Base-by-base conservation (phyloP, 192 early-diverging fungal species). In the Coemansia umbellata region DNA sequence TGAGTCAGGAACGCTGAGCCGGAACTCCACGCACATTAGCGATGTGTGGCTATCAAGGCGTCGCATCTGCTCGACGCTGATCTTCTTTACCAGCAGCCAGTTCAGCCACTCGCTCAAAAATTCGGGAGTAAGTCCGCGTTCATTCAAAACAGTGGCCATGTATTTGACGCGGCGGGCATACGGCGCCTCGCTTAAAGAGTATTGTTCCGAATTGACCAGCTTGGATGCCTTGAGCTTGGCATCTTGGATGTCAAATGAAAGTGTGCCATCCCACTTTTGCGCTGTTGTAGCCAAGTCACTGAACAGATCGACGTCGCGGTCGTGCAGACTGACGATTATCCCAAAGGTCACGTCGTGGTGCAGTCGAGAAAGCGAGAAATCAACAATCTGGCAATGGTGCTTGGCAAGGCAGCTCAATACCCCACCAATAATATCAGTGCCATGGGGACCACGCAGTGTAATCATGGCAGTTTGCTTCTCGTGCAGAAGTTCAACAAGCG, bases 261-360 rank as follows among this genome's bases (percentile, higher is more conserved):
- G 60, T 5, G 82, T 84, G 19, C 88, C 92, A 56, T 94, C 90
- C 92, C 92, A 94, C 26, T 87, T 80, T 44, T 86, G 82, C 3
- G 92, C 88, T 5, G 84, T 81, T 15, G 79, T 74, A 5, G 84
- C 85, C 35, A 94, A 69, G 47, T 91, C 87, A 40, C 82, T 77
- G 64, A 92, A 92, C 30, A 94, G 63, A 17, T 84, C 83, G 32
- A 92, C 82, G 55, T 87, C 83, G 50, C 87, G 82, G 27, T 85
- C 79, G 32, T 78, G 81, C 50, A 94, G 59, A 10, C 82, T 80
- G 23, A 92, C 85, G 15, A 91, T 74, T n/a, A 90, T 89, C 18
- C 90, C 91, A 78, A 94, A 94, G 1, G 92, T 92, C n/a, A 94
- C 92, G 59, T 92, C 87, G 70, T 94, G 92, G 74, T 94, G 88